Conservation (phyloP, 1,284 basidiomycete species). For the Lignosus rhinocerotis region DNA sequence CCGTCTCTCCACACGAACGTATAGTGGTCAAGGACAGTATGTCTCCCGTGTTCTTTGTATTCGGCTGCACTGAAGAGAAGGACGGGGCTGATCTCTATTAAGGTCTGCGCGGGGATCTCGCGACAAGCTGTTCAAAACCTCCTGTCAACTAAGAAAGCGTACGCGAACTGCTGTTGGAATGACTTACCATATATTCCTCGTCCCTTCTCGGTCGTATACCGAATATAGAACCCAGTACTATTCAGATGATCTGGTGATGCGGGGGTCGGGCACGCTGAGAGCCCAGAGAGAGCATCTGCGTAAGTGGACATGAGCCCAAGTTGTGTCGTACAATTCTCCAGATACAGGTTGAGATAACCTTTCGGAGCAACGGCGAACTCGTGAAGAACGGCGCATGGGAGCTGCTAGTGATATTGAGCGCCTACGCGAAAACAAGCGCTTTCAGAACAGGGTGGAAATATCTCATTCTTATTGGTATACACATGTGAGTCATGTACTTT, state of each 20-base stretch:
- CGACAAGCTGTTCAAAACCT: conserved; percentile 47
- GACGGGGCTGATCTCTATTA: conserved; percentile 87
- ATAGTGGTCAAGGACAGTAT: conserved; percentile 82
- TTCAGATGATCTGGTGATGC: conserved; percentile 36
- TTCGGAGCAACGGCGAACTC: no score
- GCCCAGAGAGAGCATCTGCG: background rate
- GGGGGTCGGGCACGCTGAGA: background rate
- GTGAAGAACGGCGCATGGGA: no score
- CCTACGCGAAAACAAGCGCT: no score
- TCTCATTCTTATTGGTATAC: no score
- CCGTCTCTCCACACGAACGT: conserved; percentile 83
- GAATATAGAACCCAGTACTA: conserved; percentile 37
- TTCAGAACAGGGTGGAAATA: no score
- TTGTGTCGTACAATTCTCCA: no score
- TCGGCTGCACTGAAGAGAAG: conserved; percentile 74
- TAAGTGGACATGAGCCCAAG: no score
- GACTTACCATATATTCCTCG: conserved; percentile 63
- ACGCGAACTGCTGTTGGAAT: background rate
- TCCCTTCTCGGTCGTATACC: conserved; percentile 48
- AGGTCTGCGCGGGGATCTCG: conserved; percentile 59
- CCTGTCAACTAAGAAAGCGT: conserved; percentile 1
- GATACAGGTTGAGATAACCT: no score
- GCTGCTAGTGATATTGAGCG: no score
- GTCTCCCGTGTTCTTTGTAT: conserved; percentile 66
- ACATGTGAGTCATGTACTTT: no score